Conservation (phyloP, 2,329 filamentous ascomycete genomes). For the Claviceps paspali region DNA sequence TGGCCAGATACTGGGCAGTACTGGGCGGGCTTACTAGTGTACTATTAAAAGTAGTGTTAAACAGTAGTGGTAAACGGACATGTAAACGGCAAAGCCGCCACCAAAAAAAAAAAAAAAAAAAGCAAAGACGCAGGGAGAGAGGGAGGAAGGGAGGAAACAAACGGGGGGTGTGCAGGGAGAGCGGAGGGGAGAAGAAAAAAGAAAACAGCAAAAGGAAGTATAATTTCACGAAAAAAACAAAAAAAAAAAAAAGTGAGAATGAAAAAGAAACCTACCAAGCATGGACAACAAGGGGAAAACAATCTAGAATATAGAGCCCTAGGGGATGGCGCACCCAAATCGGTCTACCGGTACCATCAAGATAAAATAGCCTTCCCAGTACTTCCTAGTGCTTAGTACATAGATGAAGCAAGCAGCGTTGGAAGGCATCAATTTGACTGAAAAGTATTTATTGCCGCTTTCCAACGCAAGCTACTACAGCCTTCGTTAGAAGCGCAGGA, state of each 20-base stretch:
- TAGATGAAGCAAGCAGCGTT: neutral
- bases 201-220: too few species aligned
- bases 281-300: constrained; percentile 1
- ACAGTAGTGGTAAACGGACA: constrained; percentile 2
- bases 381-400: too few species aligned
- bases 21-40: constrained; percentile 1
- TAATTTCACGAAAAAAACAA: too few species aligned
- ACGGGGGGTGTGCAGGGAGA: neutral
- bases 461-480: neutral
- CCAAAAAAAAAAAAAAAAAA: constrained; percentile 4
- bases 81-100: constrained; percentile 3
- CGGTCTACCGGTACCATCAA: neutral
- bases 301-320: constrained; percentile 1
- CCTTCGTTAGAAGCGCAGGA: neutral
- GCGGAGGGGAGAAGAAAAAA: neutral
- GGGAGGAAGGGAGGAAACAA: too few species aligned
- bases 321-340: neutral
- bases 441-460: neutral
- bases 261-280: too few species aligned
- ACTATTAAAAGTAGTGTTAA: constrained; percentile 1
- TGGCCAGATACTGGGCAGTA: constrained; percentile 1
- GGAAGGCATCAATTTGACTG: neutral
- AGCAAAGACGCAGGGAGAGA: neutral
- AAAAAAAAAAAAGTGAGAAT: neutral
- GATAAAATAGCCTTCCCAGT: too few species aligned